Conservation (phyloP, 192 early-diverging fungal genomes). For the Entophlyctis luteolus region DNA sequence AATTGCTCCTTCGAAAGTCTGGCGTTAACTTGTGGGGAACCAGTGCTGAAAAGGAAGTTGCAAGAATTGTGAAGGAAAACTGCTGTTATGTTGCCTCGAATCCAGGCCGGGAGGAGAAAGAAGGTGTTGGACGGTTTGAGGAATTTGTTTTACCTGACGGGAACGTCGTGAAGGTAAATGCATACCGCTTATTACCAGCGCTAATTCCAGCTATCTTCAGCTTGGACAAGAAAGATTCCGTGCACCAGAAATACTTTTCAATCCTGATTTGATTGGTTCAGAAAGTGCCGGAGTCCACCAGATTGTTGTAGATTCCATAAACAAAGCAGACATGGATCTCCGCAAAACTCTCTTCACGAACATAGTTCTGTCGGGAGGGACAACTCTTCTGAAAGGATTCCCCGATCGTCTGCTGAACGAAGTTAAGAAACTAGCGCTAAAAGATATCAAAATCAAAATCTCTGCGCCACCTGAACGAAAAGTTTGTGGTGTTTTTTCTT, state of each 20-base stretch:
- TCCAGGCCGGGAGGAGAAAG: slow-evolving; percentile 92
- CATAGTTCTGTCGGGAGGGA: slow-evolving; percentile 96
- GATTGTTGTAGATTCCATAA: slow-evolving; percentile 87
- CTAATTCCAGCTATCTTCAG: slow-evolving; percentile 36
- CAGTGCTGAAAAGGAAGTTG: slow-evolving; percentile 92
- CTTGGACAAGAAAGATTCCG: slow-evolving; percentile 88
- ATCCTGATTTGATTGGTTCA: slow-evolving; percentile 86
- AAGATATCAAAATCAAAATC: slow-evolving; percentile 97
- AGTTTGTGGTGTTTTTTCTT: background rate
- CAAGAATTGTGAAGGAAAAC: slow-evolving; percentile 94
- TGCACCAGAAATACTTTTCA: slow-evolving; percentile 94
- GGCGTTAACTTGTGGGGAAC: slow-evolving; percentile 81
- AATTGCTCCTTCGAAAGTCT: slow-evolving; percentile 85
- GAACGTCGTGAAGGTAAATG: slow-evolving; percentile 69
- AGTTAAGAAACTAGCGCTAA: slow-evolving; percentile 81
- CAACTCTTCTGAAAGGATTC: slow-evolving; percentile 86
- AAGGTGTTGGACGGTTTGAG: slow-evolving; percentile 67
- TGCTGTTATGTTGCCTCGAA: slow-evolving; percentile 87
- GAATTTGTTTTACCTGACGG: slow-evolving; percentile 81
- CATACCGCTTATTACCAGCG: background rate
- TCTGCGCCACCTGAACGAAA: slow-evolving; percentile 95
- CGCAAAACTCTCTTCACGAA: slow-evolving; percentile 82
- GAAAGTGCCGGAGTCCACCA: slow-evolving; percentile 94
- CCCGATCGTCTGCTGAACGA: slow-evolving; percentile 89
- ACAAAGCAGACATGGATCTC: slow-evolving; percentile 90